Evolutionary conservation across 106 monocot genomes (phyloP).

Genomic region (Allium fistulosum): DNA sequence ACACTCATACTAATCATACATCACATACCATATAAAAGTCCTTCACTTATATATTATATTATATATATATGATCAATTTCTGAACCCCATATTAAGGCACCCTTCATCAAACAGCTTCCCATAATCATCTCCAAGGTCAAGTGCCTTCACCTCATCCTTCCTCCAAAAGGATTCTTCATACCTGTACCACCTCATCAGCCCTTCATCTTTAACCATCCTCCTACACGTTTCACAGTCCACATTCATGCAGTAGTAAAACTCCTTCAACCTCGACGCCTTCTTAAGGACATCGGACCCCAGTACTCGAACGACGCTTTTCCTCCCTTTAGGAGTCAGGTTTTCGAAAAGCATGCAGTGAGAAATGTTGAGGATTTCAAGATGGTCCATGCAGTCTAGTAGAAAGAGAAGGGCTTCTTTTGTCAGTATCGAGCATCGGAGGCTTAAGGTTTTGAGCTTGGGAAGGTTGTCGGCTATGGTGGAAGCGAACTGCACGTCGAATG

Average conservation of each 20-base stretch:
- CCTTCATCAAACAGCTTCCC: slow-evolving; percentile 60
- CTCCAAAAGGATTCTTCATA: slow-evolving; percentile 87
- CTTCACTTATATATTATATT: too few species aligned
- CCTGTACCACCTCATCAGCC: slow-evolving; percentile 85
- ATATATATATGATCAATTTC: slow-evolving; percentile 8
- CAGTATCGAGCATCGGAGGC: slow-evolving; percentile 70
- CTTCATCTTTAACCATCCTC: slow-evolving; percentile 65
- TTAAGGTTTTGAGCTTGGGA: slow-evolving; percentile 64
- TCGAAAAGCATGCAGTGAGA: slow-evolving; percentile 74
- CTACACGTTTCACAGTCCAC: slow-evolving; percentile 38
- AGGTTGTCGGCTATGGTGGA: slow-evolving; percentile 39
- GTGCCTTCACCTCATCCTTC: slow-evolving; percentile 63
- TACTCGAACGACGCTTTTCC: slow-evolving; percentile 26
- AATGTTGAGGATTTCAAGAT: slow-evolving; percentile 80
- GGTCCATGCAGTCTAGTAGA: slow-evolving; percentile 43
- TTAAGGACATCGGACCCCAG: slow-evolving; percentile 30
- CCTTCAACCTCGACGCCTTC: slow-evolving; percentile 40
- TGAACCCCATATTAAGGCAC: slow-evolving; percentile 30
- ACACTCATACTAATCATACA: too few species aligned
- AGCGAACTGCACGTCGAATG: slow-evolving; percentile 63
- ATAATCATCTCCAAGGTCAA: slow-evolving; percentile 39
- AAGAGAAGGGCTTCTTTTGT: slow-evolving; percentile 45
- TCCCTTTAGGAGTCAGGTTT: slow-evolving; percentile 16
- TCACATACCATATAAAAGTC: too few species aligned
- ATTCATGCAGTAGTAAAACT: slow-evolving; percentile 54